Base-by-base conservation (phyloP, 2,329 filamentous ascomycete species). In the Hymenotorrendiella dingleyae region DNA sequence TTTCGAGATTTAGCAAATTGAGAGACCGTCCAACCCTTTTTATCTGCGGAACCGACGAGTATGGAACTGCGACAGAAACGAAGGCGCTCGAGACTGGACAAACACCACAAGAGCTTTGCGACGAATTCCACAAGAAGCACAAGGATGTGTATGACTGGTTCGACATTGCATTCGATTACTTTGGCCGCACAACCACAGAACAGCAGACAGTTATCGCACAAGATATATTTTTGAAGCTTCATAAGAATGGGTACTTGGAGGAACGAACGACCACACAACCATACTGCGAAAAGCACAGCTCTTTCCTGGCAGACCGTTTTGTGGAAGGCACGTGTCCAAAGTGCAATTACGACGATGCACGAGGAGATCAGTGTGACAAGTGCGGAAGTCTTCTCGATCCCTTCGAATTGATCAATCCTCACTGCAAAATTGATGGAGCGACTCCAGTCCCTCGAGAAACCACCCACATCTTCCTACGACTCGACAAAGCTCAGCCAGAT, bases 121-220 rank as follows among this genome's bases (percentile, higher is more conserved):
- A 86, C 66, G 94, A 96, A 70, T 96, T 94, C 71, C 86, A 94
- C 68, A 80, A 80, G 57, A 80, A 94, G 46, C 91, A 96, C 68
- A 81, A 88, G 57, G 86, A 85, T 36, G 84, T 96, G 53, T 97
- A 97, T 66, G 78, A 94, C 64, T 96, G 91, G 88, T 98, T 98
- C 69, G 80, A 89, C 61, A 91, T 97, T 60, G 82, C 78, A 45
- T 97, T 97, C 62, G 91, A 97, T 67, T 83, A 90, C 65, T 98
- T 97, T 62, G 93, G 90, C 49, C 84, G 90, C 46, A 97, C 93
- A 4, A 88, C 90, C 3, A 97, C 91, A 14, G 67, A 78, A 42
- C 78, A 93, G 58, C 93, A 97, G 67, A 96, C 89, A 17, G 78
- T 88, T 54, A 97, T 98, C 56, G 86, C 90, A 8, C 93, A 97